Evolutionary conservation across 495 filamentous ascomycete species (phyloP), one percentile per base, ranked within the genome.

Genomic region (Lasiosphaeria hispida): DNA sequence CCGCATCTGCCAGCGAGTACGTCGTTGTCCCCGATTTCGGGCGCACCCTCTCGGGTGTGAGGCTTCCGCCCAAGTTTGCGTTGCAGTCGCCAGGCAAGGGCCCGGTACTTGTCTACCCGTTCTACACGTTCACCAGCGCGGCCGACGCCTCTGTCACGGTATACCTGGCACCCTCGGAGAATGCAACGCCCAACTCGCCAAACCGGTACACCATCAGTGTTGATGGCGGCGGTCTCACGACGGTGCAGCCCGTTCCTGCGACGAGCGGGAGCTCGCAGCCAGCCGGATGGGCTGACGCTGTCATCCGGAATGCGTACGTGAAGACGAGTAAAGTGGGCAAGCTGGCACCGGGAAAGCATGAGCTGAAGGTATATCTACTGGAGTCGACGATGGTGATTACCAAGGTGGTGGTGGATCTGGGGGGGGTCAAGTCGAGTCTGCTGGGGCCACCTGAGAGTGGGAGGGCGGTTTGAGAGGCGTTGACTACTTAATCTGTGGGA

Each of bases 361-460:
- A 73, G 40, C 57, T 86, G 55, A 80, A 74, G 56, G 17, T 87
- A 2, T 82, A 78, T 72, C 60, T 79, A 18, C 60, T 82, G 47
- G 79, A 86, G 67, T 73, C 82, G 35, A 81, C 78, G 19, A 72
- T 86, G 40, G 74, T 85, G n/a, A 61, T 88, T 11, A 80, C 85
- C 64, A 87, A 85, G 64, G 60, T 86, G 37, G 77, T 85, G 38
- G 38, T 87, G 11, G 78, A 88, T 72, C 61, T 87, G 14, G 85
- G 84, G 0, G 85, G 84, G 33, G 70, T 85, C 14, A 77, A 77
- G 64, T 44, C 67, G 38, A 82, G 77, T 52, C 80, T 86, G 69
- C 64, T 87, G 60, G 85, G 85, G 14, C 85, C 85, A 48, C 81
- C 83, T 0, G 83, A 84, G 76, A 84, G 81, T 49, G 23, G 10